Base-by-base conservation (phyloP, 805 yeast species). In the Wickerhamiella occidentalis region DNA sequence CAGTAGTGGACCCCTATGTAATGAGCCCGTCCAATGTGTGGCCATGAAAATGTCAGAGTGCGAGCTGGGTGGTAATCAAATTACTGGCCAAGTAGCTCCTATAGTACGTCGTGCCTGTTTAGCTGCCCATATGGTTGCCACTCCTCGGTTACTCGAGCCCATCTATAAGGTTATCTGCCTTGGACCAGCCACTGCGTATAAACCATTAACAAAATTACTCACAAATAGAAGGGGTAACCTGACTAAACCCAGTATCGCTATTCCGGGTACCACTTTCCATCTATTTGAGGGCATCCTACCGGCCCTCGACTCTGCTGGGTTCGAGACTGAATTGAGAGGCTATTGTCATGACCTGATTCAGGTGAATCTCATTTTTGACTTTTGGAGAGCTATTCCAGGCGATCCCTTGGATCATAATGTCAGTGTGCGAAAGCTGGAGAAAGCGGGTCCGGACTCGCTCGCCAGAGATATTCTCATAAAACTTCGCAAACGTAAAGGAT, bases 401-500 rank as follows among this genome's bases (percentile, higher is more conserved):
- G 86, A 90, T 66, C 97, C 96, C 7, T 60, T 90, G 57, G 95
- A 90, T 61, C 66, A 68, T 19, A 73, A 76, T 28, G 75, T 76
- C 15, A 67, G 65, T 44, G 72, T 86, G 36, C 86, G 87, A 4
- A 73, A 79, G 38, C 69, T 90, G 61, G 78, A 78, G 56, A 85
- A 95, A 0, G 95, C 92, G 1, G 80, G 82, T 5, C 65, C 71
- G 0, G 68, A 68, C 8, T 78, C 83, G 2, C 66, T 88, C 51
- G 90, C 96, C 1, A 71, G 98, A 51, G 98, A 92, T 64, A 85
- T 87, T 58, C 80, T 86, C 26, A 67, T 85, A 66, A 92, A 94
- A 63, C 86, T 96, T 0, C 73, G 99, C 62, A 77, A 79, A 57
- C 74, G 96, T 57, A 90, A 87, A 61, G 97, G 96, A 0, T 65